Percentiles rank a stretch among this genome's conserved stretches.
phyloP scores from a whole-genome alignment of 768 basidiomycete genomes.

The Fibroporia radiculosa region DNA sequence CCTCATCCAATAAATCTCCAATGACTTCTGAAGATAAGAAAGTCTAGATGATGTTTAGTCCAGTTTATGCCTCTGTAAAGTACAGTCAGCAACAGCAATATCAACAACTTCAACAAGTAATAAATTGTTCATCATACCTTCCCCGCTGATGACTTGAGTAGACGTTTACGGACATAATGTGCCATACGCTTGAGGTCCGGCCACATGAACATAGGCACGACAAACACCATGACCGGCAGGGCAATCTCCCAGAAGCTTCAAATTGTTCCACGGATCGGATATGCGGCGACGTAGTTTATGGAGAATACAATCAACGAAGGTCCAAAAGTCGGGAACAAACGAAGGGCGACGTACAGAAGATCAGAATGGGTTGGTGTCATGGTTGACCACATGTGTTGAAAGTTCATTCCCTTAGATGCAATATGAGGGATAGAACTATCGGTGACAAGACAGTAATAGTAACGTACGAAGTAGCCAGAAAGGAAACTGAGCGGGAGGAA shows the following conservation, averaged over 20 bases:
- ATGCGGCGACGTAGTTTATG: too few species aligned
- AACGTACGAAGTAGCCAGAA: slow-evolving; percentile 60
- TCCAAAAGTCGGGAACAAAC: background rate
- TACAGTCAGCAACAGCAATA: too few species aligned
- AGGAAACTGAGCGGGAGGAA: slow-evolving; percentile 59
- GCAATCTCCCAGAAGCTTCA: slow-evolving; percentile 57
- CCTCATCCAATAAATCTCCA: too few species aligned
- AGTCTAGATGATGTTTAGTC: too few species aligned
- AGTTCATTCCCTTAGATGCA: slow-evolving; percentile 52
- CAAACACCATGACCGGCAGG: slow-evolving; percentile 44
- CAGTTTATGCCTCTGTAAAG: too few species aligned
- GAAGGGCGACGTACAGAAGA: slow-evolving; percentile 30
- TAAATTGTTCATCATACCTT: too few species aligned
- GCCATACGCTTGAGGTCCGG: slow-evolving; percentile 17
- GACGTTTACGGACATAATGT: slow-evolving; percentile 5
- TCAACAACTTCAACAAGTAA: too few species aligned
- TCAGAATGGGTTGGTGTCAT: slow-evolving; percentile 31
- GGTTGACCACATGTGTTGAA: slow-evolving; percentile 40
- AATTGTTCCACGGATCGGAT: too few species aligned
- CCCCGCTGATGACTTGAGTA: too few species aligned
- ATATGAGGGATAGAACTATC: background rate
- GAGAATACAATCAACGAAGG: too few species aligned
- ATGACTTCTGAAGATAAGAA: too few species aligned
- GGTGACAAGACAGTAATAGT: background rate
- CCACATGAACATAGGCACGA: slow-evolving; percentile 42